Conservation (phyloP, 1,284 basidiomycete species). For the Ganoderma sp. region DNA sequence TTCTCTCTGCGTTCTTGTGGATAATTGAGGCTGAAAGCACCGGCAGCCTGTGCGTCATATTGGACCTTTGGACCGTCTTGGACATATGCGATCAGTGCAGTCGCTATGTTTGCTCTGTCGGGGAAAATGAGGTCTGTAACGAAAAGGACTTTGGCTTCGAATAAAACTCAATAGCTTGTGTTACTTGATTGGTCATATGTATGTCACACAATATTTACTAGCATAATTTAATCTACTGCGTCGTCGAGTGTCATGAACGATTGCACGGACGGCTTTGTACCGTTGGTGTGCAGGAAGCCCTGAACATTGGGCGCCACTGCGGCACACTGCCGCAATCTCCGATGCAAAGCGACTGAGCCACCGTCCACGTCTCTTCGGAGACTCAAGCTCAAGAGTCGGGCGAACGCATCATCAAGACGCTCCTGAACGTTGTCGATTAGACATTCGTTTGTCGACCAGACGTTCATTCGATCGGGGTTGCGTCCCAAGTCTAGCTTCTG, state of each 20-base stretch:
- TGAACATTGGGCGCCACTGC: neutral
- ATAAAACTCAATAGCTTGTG: conserved; percentile 19
- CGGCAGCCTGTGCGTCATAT: conserved; percentile 79
- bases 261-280: neutral
- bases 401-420: too few relatives aligned
- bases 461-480: neutral
- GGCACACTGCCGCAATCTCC: neutral
- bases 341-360: too few relatives aligned
- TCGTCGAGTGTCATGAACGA: neutral
- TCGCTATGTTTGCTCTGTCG: conserved; percentile 66
- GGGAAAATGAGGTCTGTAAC: conserved; percentile 53
- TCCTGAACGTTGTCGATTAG: neutral
- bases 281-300: too few relatives aligned
- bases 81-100: conserved; percentile 73
- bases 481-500: neutral
- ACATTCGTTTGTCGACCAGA: neutral
- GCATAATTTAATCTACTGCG: neutral
- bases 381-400: too few relatives aligned
- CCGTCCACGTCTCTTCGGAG: too few relatives aligned
- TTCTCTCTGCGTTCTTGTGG: conserved; percentile 14
- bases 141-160: conserved; percentile 14
- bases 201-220: conserved; percentile 9
- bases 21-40: conserved; percentile 14
- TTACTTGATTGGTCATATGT: neutral
- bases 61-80: conserved; percentile 84